Evolutionary conservation across 495 filamentous ascomycete species (phyloP).

Genomic region (Penicillium goetzii): DNA sequence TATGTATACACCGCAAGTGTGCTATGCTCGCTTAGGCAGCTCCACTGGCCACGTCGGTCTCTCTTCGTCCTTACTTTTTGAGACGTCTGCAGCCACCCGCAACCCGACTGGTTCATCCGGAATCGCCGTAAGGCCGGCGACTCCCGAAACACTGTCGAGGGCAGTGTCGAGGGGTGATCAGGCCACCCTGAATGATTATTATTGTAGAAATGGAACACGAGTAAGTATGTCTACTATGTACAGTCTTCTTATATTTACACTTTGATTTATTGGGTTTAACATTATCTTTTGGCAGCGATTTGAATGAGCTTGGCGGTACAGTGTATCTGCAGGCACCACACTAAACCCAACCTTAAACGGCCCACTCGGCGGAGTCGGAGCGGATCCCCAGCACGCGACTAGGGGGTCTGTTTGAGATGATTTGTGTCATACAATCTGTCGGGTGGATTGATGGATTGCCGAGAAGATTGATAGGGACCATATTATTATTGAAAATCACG

Average conservation of each 20-base stretch:
- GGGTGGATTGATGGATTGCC: background rate
- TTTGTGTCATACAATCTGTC: background rate
- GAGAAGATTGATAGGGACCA: background rate
- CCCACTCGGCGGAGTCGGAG: conserved; percentile 15
- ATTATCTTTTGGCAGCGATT: background rate
- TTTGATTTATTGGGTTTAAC: too few species aligned
- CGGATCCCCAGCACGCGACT: conserved; percentile 8
- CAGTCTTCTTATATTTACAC: too few species aligned
- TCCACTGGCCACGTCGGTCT: conserved; percentile 23
- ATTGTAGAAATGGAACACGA: background rate
- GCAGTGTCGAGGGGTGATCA: background rate
- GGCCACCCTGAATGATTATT: background rate
- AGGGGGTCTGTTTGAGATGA: background rate
- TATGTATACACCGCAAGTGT: conserved; percentile 20
- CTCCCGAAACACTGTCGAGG: conserved; percentile 8
- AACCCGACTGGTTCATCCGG: conserved; percentile 17
- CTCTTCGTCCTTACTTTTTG: conserved; percentile 26
- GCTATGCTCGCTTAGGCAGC: conserved; percentile 22
- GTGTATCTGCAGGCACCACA: conserved; percentile 33
- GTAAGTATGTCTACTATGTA: background rate
- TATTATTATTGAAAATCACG: background rate
- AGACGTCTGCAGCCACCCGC: conserved; percentile 33
- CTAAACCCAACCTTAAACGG: conserved; percentile 38
- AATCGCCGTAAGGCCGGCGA: conserved; percentile 15
- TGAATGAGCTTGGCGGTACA: conserved; percentile 19